Evolutionary conservation across 192 early-diverging fungal genomes (phyloP), one percentile per base, ranked within the genome.

Genomic region (Coemansia sp.): DNA sequence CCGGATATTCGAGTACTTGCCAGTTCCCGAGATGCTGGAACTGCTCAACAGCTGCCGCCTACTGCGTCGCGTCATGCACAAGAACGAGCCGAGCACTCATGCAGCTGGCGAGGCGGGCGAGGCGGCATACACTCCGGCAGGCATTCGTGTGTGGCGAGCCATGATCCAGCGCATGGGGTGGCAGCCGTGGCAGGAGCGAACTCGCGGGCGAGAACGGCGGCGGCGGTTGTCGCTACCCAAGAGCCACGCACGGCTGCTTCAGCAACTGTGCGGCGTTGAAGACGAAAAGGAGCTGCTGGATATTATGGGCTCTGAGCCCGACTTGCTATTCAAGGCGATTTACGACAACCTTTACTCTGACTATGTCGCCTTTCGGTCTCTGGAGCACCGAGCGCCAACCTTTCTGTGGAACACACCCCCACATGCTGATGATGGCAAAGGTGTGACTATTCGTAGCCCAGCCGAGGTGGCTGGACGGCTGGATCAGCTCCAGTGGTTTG

Each of bases 401-500:
- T 33, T 67, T 27, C 57, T 66, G 31, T 53, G 27, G 59, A 48
- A 24, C 34, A 21, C 64, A 2, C 7, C 17, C 24, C 36, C 24
- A 7, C 51, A 14, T 1, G 42, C 11, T 2, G 37, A 37, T 17
- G 34, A 37, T 7, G 54, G 48, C 0, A 35, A 24, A 14, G 14
- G 16, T 1, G 14, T 14, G 27, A 59, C 31, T 17, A 16, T 35
- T 60, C 21, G 51, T 27, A 53, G 51, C 51, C 60, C 74, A 9
- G 64, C 41, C 9, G 54, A 51, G 27, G 64, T 78, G 29, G 81
- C 75, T 19, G 72, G 72, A 59, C 64, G 81, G 4, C 53, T 83
- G 50, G 81, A 83, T 37, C 81, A 83, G 69, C 76, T 83, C 27
- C 72, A 68, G 70, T 83, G 81, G 81, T 78, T 83, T 63, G 75